A percentile compares a stretch with the other conserved stretches of the same genome.
Evolutionary conservation across 257 asterid species (phyloP).

Genomic region (Petrea volubilis): DNA sequence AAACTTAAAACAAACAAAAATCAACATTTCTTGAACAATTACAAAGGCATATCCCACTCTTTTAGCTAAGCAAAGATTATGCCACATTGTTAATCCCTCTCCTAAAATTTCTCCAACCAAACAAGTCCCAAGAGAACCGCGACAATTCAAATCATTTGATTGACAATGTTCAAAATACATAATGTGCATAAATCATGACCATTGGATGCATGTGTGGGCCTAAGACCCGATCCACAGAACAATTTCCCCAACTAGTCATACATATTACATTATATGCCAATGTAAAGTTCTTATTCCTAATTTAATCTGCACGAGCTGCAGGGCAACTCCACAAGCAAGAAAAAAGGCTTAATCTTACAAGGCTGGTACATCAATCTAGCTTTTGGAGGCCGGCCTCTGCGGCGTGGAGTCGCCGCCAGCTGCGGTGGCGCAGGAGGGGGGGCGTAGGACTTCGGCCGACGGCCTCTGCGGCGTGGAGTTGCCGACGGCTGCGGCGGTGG

Average conservation of each 20-base stretch:
- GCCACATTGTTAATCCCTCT: neutral
- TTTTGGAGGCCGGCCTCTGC: slow-evolving; percentile 27
- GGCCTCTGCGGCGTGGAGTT: slow-evolving; percentile 19
- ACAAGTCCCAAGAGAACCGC: neutral
- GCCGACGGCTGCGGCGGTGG: neutral
- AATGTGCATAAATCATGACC: no score
- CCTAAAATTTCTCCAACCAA: neutral
- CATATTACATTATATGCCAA: neutral
- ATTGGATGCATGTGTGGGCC: no score
- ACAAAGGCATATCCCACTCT: neutral
- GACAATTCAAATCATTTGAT: neutral
- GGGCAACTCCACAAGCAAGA: neutral
- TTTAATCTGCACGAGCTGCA: neutral
- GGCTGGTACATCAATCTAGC: neutral
- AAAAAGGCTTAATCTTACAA: neutral
- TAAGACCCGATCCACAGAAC: no score
- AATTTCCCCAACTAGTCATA: neutral
- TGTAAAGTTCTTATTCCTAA: neutral
- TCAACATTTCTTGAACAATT: neutral
- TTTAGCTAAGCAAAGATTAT: neutral
- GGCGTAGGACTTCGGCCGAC: slow-evolving; percentile 9
- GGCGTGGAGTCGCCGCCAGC: neutral
- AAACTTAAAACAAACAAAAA: neutral
- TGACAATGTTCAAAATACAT: no score
- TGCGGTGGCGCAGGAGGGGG: neutral